phyloP scores from a whole-genome alignment of 2,329 filamentous ascomycete genomes.

The Epicoccum sorghinum region DNA sequence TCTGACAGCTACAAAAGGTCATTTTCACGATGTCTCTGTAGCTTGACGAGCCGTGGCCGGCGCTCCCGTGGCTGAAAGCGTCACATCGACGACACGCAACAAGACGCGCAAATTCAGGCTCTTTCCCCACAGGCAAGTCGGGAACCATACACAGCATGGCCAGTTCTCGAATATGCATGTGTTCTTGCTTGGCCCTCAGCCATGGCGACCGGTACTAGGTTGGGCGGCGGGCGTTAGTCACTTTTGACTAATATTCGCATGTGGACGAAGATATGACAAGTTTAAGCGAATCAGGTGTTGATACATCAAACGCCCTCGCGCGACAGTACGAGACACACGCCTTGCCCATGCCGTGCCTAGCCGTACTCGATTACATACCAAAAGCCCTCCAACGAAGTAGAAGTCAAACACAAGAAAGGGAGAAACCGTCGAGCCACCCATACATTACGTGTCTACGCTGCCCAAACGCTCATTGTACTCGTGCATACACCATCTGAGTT shows the following conservation, averaged over 20 bases:
- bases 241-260: constrained; percentile 17
- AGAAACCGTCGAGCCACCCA: constrained; percentile 10
- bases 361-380: constrained; percentile 8
- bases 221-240: constrained; percentile 12
- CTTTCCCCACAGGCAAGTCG: neutral
- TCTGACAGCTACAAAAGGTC: no score
- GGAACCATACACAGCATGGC: neutral
- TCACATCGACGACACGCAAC: neutral
- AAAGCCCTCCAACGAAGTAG: constrained; percentile 6
- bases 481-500: constrained; percentile 23
- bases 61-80: neutral
- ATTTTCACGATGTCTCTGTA: neutral
- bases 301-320: constrained; percentile 32
- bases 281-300: constrained; percentile 31
- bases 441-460: constrained; percentile 12
- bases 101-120: neutral
- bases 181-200: no score
- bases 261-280: constrained; percentile 12
- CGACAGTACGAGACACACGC: constrained; percentile 11
- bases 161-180: no score
- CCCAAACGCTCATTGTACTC: constrained; percentile 16
- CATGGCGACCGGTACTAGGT: no score
- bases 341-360: constrained; percentile 9
- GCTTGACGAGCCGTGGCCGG: constrained; percentile 5
- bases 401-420: constrained; percentile 16